A percentile compares a stretch with the other conserved stretches of the same genome.
Conservation (phyloP, 208 protist genomes). For the Wallacemonas sp. region DNA sequence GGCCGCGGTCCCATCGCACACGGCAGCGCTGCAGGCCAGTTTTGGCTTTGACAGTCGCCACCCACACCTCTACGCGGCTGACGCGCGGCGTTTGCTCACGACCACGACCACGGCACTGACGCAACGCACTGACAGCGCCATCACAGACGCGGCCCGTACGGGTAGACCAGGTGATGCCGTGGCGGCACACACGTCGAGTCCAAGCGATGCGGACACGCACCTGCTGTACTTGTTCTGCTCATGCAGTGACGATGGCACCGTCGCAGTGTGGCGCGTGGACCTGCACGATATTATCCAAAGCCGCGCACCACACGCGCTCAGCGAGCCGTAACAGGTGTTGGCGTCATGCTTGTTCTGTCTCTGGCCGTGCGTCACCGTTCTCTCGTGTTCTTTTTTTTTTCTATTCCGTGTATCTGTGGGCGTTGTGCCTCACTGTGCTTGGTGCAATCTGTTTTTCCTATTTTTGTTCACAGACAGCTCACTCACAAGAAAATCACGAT, state of each 20-base stretch:
- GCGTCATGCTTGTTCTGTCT: background rate
- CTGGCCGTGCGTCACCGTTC: background rate
- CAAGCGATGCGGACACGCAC: background rate
- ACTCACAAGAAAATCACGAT: too few relatives aligned
- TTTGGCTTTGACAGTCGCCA: conserved; percentile 74
- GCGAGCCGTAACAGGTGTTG: background rate
- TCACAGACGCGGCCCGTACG: too few relatives aligned
- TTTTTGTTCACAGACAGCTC: conserved; percentile 8
- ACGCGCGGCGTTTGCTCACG: background rate
- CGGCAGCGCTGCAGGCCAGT: conserved; percentile 26
- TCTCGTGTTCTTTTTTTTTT: conserved; percentile 1
- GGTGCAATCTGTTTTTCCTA: background rate
- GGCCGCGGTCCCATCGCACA: conserved; percentile 21
- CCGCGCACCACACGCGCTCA: too few relatives aligned
- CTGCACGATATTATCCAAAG: conserved; percentile 46
- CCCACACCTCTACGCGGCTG: conserved; percentile 34
- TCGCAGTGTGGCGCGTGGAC: conserved; percentile 79
- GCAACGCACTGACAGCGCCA: too few relatives aligned
- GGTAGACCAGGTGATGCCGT: too few relatives aligned
- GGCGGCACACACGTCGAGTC: too few relatives aligned
- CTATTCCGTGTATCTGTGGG: too few relatives aligned
- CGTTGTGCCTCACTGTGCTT: background rate
- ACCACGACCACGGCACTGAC: background rate
- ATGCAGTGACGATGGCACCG: conserved; percentile 56
- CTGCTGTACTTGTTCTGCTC: conserved; percentile 71